Evolutionary conservation across 2,329 filamentous ascomycete species (phyloP).

Genomic region (Venturia nashicola): DNA sequence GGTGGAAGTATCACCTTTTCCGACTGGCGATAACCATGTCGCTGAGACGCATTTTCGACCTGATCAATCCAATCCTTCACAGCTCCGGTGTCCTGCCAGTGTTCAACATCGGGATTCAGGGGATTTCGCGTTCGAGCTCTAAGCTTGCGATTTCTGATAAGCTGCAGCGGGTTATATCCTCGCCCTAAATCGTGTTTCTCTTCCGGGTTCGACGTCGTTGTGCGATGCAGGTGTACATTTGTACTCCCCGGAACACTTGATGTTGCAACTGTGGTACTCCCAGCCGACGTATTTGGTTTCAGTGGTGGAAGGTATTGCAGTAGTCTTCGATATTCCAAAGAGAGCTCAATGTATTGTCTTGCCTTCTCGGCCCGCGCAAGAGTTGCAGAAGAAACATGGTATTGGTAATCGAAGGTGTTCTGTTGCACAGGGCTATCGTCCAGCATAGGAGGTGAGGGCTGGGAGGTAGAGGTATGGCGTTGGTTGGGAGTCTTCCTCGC

Average conservation of each 20-base stretch:
- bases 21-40: constrained; percentile 23
- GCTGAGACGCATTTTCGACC: constrained; percentile 39
- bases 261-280: constrained; percentile 27
- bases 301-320: constrained; percentile 70
- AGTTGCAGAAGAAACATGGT: constrained; percentile 67
- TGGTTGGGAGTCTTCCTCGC: constrained; percentile 20
- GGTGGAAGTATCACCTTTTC: constrained; percentile 24
- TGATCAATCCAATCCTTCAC: constrained; percentile 69
- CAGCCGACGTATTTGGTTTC: constrained; percentile 33
- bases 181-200: constrained; percentile 44
- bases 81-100: constrained; percentile 60
- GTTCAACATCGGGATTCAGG: constrained; percentile 62
- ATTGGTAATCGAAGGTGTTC: constrained; percentile 34
- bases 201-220: constrained; percentile 23
- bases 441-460: constrained; percentile 10
- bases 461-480: constrained; percentile 14
- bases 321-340: constrained; percentile 69
- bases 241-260: constrained; percentile 29
- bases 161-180: constrained; percentile 82
- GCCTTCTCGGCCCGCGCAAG: constrained; percentile 73
- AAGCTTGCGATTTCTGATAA: constrained; percentile 80
- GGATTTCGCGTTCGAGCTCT: constrained; percentile 63
- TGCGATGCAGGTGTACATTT: constrained; percentile 19
- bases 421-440: constrained; percentile 16
- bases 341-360: constrained; percentile 72